Evolutionary conservation across 75 land plant species (phyloP).

Genomic region (Pinus albicaulis): DNA sequence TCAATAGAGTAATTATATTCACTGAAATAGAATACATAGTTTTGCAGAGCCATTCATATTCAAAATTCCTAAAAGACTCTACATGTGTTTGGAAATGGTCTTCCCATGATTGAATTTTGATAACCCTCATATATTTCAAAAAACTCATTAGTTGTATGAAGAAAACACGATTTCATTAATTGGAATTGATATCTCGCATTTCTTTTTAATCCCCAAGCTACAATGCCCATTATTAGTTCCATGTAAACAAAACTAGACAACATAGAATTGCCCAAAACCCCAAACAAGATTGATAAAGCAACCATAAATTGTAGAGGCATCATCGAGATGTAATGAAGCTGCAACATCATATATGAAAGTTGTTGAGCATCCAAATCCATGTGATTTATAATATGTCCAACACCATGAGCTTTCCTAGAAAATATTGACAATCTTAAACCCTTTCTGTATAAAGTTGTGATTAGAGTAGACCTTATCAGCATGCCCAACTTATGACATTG

Average conservation of each 20-base stretch:
- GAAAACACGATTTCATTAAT: constrained; percentile 67
- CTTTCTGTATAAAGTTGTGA: no score
- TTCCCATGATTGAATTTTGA: constrained; percentile 98
- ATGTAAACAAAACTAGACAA: constrained; percentile 50
- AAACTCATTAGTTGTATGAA: constrained; percentile 81
- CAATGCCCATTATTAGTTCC: constrained; percentile 33
- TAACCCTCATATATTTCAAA: constrained; percentile 85
- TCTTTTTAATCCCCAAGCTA: constrained; percentile 30
- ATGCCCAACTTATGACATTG: no score
- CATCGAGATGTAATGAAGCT: constrained; percentile 81
- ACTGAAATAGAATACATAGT: constrained; percentile 58
- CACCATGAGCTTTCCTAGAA: constrained; percentile 81
- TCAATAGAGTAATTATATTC: constrained; percentile 62
- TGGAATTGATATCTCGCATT: constrained; percentile 42
- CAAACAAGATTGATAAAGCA: constrained; percentile 64
- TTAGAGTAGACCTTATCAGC: no score
- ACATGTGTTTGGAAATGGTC: constrained; percentile 69
- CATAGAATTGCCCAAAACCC: constrained; percentile 55
- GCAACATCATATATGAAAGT: constrained; percentile 84
- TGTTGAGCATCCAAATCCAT: constrained; percentile 97
- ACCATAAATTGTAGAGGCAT: constrained; percentile 71
- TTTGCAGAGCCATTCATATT: constrained; percentile 59
- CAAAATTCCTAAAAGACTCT: constrained; percentile 38
- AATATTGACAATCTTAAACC: no score
- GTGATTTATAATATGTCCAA: constrained; percentile 93